A percentile compares a stretch with the other conserved stretches of the same genome.
These are phyloP conservation scores for Colletotrichum scovillei DNA, from an alignment of 2,329 filamentous ascomycete genomes.

Conservation along the genomic window DNA sequence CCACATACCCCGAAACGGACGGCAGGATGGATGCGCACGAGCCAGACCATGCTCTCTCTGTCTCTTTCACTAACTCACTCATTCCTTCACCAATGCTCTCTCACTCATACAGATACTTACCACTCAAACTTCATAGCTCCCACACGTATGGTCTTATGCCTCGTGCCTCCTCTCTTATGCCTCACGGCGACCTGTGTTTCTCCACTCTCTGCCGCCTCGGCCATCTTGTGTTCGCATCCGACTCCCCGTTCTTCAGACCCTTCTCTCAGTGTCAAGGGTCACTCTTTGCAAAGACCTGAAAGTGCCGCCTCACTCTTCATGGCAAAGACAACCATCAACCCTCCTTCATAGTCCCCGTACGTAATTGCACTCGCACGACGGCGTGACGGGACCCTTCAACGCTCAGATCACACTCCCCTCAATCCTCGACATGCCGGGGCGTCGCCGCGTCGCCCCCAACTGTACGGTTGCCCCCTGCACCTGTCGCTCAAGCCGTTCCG, in stretches of 20 bases:
- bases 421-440: not conserved
- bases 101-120: not conserved
- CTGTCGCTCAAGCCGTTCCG: constrained; percentile 31
- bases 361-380: not conserved
- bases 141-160: not conserved
- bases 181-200: not conserved
- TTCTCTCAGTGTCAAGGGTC: not conserved
- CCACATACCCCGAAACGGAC: constrained; percentile 34
- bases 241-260: not conserved
- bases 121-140: not conserved
- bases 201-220: not conserved
- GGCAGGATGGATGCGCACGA: constrained; percentile 22
- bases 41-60: constrained; percentile 5
- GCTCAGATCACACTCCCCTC: not conserved
- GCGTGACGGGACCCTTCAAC: not conserved
- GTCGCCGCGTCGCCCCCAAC: constrained; percentile 1
- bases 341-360: not conserved
- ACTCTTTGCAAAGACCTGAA: not conserved
- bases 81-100: not conserved
- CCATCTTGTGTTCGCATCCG: not conserved
- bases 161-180: not conserved
- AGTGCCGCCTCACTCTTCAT: not conserved
- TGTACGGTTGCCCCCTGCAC: constrained; percentile 30
- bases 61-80: not conserved
- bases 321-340: not conserved